Conservation (phyloP, 345 rosid genomes). For the Syzygium grande region DNA sequence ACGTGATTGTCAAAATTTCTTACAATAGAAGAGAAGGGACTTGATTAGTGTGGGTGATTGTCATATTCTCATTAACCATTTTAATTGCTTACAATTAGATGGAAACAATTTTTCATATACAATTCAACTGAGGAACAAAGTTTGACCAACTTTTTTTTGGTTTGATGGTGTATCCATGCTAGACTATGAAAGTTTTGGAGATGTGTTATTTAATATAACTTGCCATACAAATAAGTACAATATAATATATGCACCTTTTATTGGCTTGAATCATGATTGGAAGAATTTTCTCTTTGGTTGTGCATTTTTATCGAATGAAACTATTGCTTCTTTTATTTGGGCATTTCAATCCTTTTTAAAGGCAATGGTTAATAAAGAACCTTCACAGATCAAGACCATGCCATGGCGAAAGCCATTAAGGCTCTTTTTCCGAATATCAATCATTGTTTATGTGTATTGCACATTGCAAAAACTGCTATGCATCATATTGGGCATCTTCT, state of each 20-base stretch:
- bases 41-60: not conserved
- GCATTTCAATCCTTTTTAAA: too few relatives aligned
- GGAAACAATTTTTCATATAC: not conserved
- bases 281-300: not conserved
- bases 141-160: not conserved
- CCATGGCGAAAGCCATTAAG: too few relatives aligned
- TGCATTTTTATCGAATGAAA: too few relatives aligned
- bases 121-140: not conserved
- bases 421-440: too few relatives aligned
- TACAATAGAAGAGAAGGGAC: not conserved
- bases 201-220: not conserved
- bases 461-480: too few relatives aligned
- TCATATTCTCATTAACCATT: not conserved
- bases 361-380: too few relatives aligned
- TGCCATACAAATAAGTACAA: constrained; percentile 4
- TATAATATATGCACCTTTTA: not conserved
- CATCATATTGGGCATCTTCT: not conserved
- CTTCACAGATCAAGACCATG: too few relatives aligned
- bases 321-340: too few relatives aligned
- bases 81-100: not conserved
- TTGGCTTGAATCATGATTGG: not conserved
- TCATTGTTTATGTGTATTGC: too few relatives aligned
- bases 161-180: not conserved
- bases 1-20: too few relatives aligned
- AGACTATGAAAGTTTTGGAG: not conserved